These are phyloP conservation scores for Nicotiana undulata DNA, from an alignment of 257 asterid genomes.

Conservation along the genomic window DNA sequence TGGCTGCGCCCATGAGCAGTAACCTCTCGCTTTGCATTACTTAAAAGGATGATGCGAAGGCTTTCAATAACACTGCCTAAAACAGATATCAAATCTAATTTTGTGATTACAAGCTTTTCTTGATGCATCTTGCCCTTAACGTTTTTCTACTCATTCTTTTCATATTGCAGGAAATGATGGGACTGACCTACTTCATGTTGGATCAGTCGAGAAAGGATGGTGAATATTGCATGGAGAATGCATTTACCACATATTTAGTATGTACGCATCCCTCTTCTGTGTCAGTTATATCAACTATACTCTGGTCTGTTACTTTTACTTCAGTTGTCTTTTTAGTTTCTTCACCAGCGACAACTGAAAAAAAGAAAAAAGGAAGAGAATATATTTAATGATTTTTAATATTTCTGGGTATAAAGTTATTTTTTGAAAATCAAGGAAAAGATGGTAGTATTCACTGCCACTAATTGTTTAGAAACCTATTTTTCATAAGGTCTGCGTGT, in stretches of 20 bases:
- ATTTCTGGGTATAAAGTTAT: neutral
- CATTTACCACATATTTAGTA: slow-evolving; percentile 78
- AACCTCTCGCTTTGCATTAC: too few relatives aligned
- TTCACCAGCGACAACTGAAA: neutral
- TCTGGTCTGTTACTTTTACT: neutral
- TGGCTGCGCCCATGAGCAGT: too few relatives aligned
- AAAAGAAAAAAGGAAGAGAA: neutral
- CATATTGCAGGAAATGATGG: slow-evolving; percentile 87
- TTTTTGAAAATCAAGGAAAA: neutral
- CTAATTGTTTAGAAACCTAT: neutral
- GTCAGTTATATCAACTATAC: neutral
- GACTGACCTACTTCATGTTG: slow-evolving; percentile 81
- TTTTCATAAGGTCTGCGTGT: neutral
- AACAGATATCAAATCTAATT: neutral
- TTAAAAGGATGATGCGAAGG: too few relatives aligned
- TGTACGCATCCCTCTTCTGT: slow-evolving; percentile 15
- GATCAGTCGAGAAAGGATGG: slow-evolving; percentile 93
- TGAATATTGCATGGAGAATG: slow-evolving; percentile 96
- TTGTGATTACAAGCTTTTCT: neutral
- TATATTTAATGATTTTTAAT: neutral
- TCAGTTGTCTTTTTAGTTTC: slow-evolving; percentile 12
- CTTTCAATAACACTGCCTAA: too few relatives aligned
- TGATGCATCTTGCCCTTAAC: neutral
- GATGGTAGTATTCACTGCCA: neutral
- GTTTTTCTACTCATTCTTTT: slow-evolving; percentile 16